A percentile compares a stretch with the other conserved stretches of the same genome.
These are phyloP conservation scores for Periglandula ipomoeae DNA, from an alignment of 2,329 filamentous ascomycete species.

Conservation along the genomic window DNA sequence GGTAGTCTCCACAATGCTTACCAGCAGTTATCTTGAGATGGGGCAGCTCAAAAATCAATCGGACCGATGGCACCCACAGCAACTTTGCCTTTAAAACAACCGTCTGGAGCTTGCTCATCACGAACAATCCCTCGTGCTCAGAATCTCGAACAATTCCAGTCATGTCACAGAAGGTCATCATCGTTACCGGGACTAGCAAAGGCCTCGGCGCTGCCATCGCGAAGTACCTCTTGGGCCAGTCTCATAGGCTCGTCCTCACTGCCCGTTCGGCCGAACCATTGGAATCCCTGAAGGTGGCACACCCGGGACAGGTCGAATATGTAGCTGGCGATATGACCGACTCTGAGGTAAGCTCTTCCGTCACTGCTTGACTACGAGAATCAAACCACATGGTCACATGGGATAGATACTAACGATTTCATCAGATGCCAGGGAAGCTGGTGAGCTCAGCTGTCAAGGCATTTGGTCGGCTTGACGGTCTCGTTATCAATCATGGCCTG, in stretches of 20 bases:
- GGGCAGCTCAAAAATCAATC: too few relatives aligned
- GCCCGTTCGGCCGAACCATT: slow-evolving; percentile 44
- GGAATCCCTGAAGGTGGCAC: slow-evolving; percentile 39
- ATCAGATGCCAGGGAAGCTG: slow-evolving; percentile 48
- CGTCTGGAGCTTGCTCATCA: not conserved
- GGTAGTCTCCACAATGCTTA: too few relatives aligned
- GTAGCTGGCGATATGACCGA: slow-evolving; percentile 47
- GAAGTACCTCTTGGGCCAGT: slow-evolving; percentile 38
- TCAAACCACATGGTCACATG: not conserved
- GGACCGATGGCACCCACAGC: too few relatives aligned
- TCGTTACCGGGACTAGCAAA: slow-evolving; percentile 58
- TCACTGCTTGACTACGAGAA: not conserved
- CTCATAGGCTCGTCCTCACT: slow-evolving; percentile 51
- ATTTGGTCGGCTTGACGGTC: slow-evolving; percentile 67
- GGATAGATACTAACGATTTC: not conserved
- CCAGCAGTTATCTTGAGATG: too few relatives aligned
- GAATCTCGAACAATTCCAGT: not conserved
- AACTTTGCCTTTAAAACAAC: not conserved
- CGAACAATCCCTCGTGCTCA: not conserved
- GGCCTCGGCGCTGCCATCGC: slow-evolving; percentile 52
- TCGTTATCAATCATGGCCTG: slow-evolving; percentile 83
- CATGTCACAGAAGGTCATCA: slow-evolving; percentile 51
- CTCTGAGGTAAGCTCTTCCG: slow-evolving; percentile 29
- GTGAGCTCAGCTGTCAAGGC: slow-evolving; percentile 54
- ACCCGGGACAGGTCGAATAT: slow-evolving; percentile 45